phyloP scores from a whole-genome alignment of 352 stramenopile genomes.

The Globisporangium spiculum region DNA sequence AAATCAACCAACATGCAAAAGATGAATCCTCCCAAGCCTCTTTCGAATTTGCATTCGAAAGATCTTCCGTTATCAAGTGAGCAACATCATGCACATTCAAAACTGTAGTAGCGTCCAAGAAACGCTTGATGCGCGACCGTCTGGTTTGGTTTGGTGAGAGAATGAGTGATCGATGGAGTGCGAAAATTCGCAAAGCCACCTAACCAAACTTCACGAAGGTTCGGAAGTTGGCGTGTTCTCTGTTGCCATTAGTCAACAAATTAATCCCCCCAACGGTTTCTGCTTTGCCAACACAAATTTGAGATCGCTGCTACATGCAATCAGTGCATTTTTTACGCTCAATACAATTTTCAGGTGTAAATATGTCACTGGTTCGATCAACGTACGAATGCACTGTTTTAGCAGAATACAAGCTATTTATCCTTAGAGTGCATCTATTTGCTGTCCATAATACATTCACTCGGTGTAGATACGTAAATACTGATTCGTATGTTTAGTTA shows the following conservation, averaged over 20 bases:
- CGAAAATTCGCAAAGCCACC: not conserved
- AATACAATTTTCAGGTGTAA: not conserved
- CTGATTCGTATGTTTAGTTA: too few species aligned
- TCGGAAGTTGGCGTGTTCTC: not conserved
- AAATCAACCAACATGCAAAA: constrained; percentile 1
- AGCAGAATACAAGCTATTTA: not conserved
- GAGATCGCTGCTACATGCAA: not conserved
- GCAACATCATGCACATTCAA: not conserved
- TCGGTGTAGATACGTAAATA: not conserved
- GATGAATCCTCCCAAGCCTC: not conserved
- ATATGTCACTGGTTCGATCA: not conserved
- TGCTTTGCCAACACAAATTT: not conserved
- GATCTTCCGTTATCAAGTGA: not conserved
- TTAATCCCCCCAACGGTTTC: not conserved
- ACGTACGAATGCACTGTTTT: not conserved
- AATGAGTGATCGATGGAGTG: not conserved
- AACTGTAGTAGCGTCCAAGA: not conserved
- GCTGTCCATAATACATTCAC: not conserved
- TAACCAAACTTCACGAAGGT: not conserved
- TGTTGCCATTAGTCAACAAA: not conserved
- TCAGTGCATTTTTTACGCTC: not conserved
- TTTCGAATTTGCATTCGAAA: not conserved
- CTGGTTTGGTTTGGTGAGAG: not conserved
- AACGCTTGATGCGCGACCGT: not conserved
- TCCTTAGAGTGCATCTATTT: not conserved